A percentile compares a stretch with the other conserved stretches of the same genome.
phyloP scores from a whole-genome alignment of 2,329 filamentous ascomycete genomes.

The Arthroderma uncinatum region DNA sequence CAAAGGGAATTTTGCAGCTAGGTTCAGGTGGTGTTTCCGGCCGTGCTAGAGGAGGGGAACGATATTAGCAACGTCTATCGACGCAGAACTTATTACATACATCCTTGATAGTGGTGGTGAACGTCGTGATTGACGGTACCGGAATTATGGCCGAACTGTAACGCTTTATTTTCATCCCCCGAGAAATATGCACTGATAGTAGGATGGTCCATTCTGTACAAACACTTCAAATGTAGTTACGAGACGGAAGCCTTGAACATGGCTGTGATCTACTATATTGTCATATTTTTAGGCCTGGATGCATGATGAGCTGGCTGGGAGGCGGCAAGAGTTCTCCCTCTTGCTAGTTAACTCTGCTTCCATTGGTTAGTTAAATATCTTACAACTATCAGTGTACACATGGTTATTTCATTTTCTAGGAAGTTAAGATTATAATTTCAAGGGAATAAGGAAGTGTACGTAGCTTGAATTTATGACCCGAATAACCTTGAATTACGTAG shows the following conservation, averaged over 20 bases:
- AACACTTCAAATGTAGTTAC: no score
- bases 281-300: no score
- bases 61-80: not conserved
- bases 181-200: not conserved
- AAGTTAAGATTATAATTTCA: no score
- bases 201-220: not conserved
- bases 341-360: no score
- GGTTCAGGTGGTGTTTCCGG: constrained; percentile 13
- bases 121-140: not conserved
- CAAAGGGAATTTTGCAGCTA: constrained; percentile 22
- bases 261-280: not conserved
- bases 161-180: not conserved
- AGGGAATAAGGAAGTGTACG: no score
- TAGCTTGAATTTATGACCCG: no score
- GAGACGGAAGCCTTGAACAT: not conserved
- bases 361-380: no score
- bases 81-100: not conserved
- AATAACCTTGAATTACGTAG: no score
- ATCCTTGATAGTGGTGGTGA: not conserved
- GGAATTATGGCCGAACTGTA: not conserved
- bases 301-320: no score
- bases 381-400: no score
- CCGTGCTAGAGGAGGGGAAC: not conserved
- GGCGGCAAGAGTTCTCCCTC: no score
- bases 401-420: no score